phyloP scores from a whole-genome alignment of 2,329 filamentous ascomycete species.

The Colletotrichum sp. region DNA sequence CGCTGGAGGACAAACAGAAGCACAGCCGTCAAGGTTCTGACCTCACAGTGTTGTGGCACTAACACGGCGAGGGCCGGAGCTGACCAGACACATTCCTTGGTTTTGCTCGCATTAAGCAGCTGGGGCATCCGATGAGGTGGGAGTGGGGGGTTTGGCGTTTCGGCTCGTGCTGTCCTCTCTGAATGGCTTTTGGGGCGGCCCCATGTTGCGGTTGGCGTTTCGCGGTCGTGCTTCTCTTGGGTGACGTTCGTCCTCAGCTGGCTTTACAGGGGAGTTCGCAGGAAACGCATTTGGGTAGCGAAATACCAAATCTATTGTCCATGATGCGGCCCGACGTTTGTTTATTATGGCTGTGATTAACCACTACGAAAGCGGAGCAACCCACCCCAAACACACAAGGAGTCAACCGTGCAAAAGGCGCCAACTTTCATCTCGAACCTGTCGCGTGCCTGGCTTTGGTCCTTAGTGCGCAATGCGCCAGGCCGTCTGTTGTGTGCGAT shows the following conservation, averaged over 20 bases:
- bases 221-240: slow-evolving; percentile 5
- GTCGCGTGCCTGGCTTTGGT: neutral
- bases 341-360: neutral
- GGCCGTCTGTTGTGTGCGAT: neutral
- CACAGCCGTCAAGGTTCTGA: neutral
- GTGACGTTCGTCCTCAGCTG: slow-evolving; percentile 20
- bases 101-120: slow-evolving; percentile 15
- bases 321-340: neutral
- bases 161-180: slow-evolving; percentile 16
- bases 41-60: neutral
- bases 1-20: neutral
- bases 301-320: slow-evolving; percentile 18
- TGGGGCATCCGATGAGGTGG: slow-evolving; percentile 5
- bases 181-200: slow-evolving; percentile 11
- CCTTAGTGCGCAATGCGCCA: slow-evolving; percentile 11
- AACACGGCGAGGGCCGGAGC: neutral
- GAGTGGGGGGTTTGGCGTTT: slow-evolving; percentile 19
- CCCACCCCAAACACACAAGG: neutral
- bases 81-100: neutral
- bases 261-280: slow-evolving; percentile 19
- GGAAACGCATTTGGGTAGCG: slow-evolving; percentile 19
- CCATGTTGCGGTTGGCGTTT: slow-evolving; percentile 19
- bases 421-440: neutral
- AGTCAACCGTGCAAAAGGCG: neutral
- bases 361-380: slow-evolving; percentile 5